Base-by-base conservation (phyloP, 2,329 filamentous ascomycete species). In the Penicillium sp. region DNA sequence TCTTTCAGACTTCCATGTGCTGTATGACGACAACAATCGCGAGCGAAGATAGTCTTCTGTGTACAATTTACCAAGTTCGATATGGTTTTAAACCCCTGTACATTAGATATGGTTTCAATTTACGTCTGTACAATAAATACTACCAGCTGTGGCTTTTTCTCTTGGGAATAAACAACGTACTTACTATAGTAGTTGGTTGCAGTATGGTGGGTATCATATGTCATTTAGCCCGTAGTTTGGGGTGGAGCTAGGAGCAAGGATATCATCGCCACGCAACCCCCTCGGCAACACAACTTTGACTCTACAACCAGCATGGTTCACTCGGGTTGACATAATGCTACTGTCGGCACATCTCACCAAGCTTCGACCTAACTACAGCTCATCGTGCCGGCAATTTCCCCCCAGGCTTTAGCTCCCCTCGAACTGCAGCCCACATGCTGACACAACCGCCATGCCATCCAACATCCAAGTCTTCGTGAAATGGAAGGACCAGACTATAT, bases 401-500 rank as follows among this genome's bases (percentile, higher is more conserved):
- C 24, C 45, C 24, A 55, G 48, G 50, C 55, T 48, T 37, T 61
- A 55, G 51, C 35, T 56, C 58, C 56, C 20, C 38, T 44, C 49
- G 20, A 35, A 26, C 31, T 35, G 49, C 49, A 63, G 60, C 61
- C 66, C 66, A 67, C 65, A 72, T 69, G 69, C 70, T 73, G 63
- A 69, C 60, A 50, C 56, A 55, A 60, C 60, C 71, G 72, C 71
- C 60, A 79, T 80, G 74, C 77, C 78, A 72, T 84, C 82, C 76
- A 93, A 95, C 79, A 91, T 99, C 73, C 89, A 92, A 74, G 93
- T 97, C 76, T 96, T 93, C 74, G 90, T 99, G 74, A 87, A 88
- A 78, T 99, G 93, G 89, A 89, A 91, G 74, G 90, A 96, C 72
- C 87, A 93, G 74, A 92, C 90, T 60, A 90, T 99, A 68, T 99